These are phyloP conservation scores for Trametes cubensis DNA, from an alignment of 768 basidiomycete species.

Conservation along the genomic window DNA sequence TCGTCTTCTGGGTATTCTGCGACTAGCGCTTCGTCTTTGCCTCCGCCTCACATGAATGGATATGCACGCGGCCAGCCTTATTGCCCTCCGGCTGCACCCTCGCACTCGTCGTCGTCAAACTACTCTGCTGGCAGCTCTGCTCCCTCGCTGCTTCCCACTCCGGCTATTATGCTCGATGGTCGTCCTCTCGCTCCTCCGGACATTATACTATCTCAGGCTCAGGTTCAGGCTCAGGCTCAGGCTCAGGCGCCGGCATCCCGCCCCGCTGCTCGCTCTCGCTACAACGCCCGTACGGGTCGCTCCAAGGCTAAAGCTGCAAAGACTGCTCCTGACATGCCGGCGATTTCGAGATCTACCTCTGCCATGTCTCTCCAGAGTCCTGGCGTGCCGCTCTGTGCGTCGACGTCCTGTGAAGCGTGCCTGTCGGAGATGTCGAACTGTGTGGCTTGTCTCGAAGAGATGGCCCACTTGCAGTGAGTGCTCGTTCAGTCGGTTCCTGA, in stretches of 20 bases:
- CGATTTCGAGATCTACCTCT: background rate
- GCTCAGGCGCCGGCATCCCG: background rate
- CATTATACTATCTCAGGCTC: background rate
- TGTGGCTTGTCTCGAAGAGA: background rate
- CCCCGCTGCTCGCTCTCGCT: background rate
- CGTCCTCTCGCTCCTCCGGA: background rate
- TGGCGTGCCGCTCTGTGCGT: background rate
- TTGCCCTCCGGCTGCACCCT: background rate
- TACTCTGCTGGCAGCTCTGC: background rate
- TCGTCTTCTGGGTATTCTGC: constrained; percentile 11
- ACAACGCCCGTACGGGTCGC: background rate
- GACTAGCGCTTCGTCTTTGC: constrained; percentile 8
- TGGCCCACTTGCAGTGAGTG: background rate
- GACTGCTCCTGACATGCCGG: background rate
- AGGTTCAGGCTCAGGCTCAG: too few species aligned
- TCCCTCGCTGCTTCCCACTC: background rate
- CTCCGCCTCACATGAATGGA: background rate
- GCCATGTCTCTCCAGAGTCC: constrained; percentile 1
- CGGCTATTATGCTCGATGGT: constrained; percentile 15
- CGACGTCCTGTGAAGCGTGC: constrained; percentile 8
- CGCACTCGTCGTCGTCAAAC: background rate
- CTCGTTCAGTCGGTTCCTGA: too few species aligned
- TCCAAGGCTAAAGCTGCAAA: background rate
- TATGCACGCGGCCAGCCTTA: background rate
- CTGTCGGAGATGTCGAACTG: constrained; percentile 6